These are phyloP conservation scores for Sphaerulina vaccinii DNA, from an alignment of 2,329 filamentous ascomycete genomes.

Conservation along the genomic window DNA sequence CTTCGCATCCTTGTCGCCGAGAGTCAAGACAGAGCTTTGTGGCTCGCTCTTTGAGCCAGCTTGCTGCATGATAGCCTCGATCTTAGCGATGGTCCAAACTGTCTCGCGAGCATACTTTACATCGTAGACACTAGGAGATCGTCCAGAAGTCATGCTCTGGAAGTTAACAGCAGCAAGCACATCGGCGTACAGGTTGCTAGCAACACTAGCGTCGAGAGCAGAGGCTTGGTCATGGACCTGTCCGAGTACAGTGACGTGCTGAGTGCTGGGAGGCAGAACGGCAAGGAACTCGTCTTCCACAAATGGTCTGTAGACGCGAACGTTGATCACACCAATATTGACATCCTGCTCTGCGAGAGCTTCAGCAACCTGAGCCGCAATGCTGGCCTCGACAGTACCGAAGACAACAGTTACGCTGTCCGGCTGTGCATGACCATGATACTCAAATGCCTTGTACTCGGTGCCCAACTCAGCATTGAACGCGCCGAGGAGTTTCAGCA, in stretches of 20 bases:
- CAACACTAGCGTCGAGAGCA: slow-evolving; percentile 71
- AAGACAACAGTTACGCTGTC: slow-evolving; percentile 88
- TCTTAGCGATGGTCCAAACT: slow-evolving; percentile 60
- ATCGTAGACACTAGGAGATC: slow-evolving; percentile 68
- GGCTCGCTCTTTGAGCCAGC: slow-evolving; percentile 43
- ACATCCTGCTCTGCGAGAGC: slow-evolving; percentile 70
- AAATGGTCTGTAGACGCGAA: slow-evolving; percentile 92
- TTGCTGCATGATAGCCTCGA: slow-evolving; percentile 50
- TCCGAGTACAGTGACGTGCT: slow-evolving; percentile 79
- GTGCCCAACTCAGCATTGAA: slow-evolving; percentile 93
- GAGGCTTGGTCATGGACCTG: slow-evolving; percentile 75
- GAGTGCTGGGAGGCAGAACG: slow-evolving; percentile 71
- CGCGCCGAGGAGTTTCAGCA: slow-evolving; percentile 66
- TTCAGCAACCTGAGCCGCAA: slow-evolving; percentile 76
- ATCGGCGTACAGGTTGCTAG: slow-evolving; percentile 89
- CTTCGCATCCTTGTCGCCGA: slow-evolving; percentile 56
- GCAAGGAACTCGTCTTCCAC: slow-evolving; percentile 90
- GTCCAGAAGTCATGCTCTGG: slow-evolving; percentile 61
- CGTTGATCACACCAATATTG: slow-evolving; percentile 83
- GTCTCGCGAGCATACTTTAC: slow-evolving; percentile 83
- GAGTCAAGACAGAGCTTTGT: slow-evolving; percentile 31
- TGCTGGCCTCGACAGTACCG: slow-evolving; percentile 83
- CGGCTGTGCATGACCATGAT: slow-evolving; percentile 76
- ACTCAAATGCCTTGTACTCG: slow-evolving; percentile 90
- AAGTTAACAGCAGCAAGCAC: slow-evolving; percentile 84